Percentiles rank a stretch among this genome's conserved stretches.
Conservation (phyloP, 1,284 basidiomycete genomes). For the Xerocomus nothofagi region DNA sequence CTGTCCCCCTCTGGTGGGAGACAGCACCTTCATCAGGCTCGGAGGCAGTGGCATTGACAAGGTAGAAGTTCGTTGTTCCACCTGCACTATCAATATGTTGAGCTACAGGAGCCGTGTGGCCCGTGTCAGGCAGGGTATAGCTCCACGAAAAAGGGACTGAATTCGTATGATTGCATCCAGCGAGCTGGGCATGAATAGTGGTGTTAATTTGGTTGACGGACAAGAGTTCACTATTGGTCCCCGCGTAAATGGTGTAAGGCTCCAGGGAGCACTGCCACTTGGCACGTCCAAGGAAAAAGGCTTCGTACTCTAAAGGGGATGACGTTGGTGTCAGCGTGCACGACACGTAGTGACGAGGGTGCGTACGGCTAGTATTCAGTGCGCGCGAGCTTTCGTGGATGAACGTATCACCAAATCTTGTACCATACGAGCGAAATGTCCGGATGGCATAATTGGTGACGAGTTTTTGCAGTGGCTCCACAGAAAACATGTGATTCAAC, state of each 20-base stretch:
- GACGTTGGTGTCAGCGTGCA: neutral
- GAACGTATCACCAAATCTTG: neutral
- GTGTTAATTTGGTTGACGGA: slow-evolving; percentile 4
- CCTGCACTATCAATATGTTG: slow-evolving; percentile 7
- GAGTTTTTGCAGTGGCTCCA: slow-evolving; percentile 7
- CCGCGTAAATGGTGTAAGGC: slow-evolving; percentile 11
- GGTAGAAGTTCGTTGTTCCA: slow-evolving; percentile 6
- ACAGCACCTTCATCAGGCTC: neutral
- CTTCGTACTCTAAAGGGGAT: slow-evolving; percentile 3
- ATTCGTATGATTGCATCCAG: slow-evolving; percentile 7
- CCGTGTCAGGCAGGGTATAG: neutral
- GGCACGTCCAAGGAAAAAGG: slow-evolving; percentile 16
- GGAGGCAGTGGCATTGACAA: neutral
- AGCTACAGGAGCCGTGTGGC: neutral
- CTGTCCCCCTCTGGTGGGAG: neutral
- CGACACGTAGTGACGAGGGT: neutral
- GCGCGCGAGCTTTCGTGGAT: slow-evolving; percentile 3
- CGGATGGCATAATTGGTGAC: slow-evolving; percentile 10
- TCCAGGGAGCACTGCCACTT: slow-evolving; percentile 1
- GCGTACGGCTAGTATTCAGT: slow-evolving; percentile 9
- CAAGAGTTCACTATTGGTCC: slow-evolving; percentile 12
- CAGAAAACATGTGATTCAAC: slow-evolving; percentile 16
- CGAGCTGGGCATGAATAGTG: slow-evolving; percentile 6
- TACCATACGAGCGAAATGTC: slow-evolving; percentile 2
- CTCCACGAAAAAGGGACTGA: slow-evolving; percentile 9